phyloP scores from a whole-genome alignment of 1,139 yeast genomes.

The Geotrichum reessii region DNA sequence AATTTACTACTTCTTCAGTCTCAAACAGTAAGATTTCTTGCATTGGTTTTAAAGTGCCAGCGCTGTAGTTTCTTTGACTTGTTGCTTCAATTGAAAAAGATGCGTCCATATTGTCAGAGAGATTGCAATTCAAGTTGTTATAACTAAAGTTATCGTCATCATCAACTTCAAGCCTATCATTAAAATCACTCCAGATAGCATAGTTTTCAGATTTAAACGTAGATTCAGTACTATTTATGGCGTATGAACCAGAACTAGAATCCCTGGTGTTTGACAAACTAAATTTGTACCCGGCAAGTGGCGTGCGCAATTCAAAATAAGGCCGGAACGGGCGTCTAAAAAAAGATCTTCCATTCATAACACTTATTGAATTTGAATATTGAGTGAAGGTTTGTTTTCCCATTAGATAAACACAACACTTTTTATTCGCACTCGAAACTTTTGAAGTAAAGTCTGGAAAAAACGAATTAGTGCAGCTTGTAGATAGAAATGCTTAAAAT shows the following conservation, averaged over 20 bases:
- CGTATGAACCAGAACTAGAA: neutral
- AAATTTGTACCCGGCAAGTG: neutral
- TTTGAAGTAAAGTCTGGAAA: too few relatives aligned
- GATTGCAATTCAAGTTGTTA: neutral
- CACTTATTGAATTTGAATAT: too few relatives aligned
- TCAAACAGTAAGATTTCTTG: neutral
- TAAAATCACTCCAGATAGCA: neutral
- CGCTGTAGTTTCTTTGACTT: neutral
- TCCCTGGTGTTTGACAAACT: neutral
- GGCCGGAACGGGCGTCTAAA: neutral
- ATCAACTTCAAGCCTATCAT: neutral
- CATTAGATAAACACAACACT: too few relatives aligned
- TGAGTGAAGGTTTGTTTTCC: too few relatives aligned
- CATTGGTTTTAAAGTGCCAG: neutral
- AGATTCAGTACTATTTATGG: neutral
- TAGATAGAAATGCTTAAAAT: too few relatives aligned
- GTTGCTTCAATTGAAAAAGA: too few relatives aligned
- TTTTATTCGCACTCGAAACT: too few relatives aligned
- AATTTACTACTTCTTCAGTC: neutral
- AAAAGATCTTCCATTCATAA: neutral
- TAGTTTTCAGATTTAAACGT: neutral
- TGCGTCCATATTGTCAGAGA: too few relatives aligned
- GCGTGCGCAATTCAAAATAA: neutral
- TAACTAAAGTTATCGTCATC: neutral
- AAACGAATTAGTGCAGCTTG: too few relatives aligned